A percentile compares a stretch with the other conserved stretches of the same genome.
Evolutionary conservation across 2,329 filamentous ascomycete species (phyloP).

Genomic region (Spiromastix sp.): DNA sequence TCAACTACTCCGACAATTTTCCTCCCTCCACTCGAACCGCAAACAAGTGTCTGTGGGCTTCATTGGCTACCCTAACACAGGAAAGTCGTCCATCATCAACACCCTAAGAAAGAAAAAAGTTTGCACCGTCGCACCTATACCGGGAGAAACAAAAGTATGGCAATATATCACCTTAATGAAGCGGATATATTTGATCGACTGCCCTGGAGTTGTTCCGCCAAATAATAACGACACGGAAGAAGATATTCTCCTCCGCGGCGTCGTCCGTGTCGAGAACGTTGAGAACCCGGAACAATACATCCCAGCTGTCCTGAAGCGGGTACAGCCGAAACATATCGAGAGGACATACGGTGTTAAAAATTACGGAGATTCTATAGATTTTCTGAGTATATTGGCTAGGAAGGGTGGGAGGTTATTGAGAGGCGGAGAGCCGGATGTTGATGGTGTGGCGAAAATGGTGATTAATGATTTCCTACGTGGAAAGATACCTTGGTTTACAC

Average conservation of each 20-base stretch:
- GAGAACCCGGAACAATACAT: conserved; percentile 96
- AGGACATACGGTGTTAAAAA: conserved; percentile 83
- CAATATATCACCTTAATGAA: conserved; percentile 96
- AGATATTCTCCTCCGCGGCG: conserved; percentile 80
- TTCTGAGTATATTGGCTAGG: conserved; percentile 75
- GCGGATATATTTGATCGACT: conserved; percentile 90
- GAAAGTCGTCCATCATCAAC: conserved; percentile 96
- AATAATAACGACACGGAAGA: conserved; percentile 73
- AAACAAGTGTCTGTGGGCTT: conserved; percentile 93
- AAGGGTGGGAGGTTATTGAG: conserved; percentile 80
- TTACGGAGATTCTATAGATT: conserved; percentile 66
- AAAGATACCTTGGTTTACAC: conserved; percentile 93
- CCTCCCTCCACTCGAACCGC: conserved; percentile 72
- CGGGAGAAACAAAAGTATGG: conserved; percentile 96
- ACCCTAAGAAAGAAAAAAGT: conserved; percentile 90
- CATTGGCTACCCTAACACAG: conserved; percentile 84
- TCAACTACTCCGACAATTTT: conserved; percentile 84
- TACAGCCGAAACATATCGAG: conserved; percentile 80
- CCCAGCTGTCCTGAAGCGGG: conserved; percentile 64
- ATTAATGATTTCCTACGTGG: conserved; percentile 92
- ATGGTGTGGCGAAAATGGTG: conserved; percentile 93
- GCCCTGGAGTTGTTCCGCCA: conserved; percentile 89
- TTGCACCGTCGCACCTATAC: conserved; percentile 85
- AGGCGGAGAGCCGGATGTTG: conserved; percentile 88
- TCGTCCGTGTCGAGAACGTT: conserved; percentile 90